A percentile compares a stretch with the other conserved stretches of the same genome.
These are phyloP conservation scores for Adansonia madagascariensis DNA, from an alignment of 441 rosid genomes.

Conservation along the genomic window DNA sequence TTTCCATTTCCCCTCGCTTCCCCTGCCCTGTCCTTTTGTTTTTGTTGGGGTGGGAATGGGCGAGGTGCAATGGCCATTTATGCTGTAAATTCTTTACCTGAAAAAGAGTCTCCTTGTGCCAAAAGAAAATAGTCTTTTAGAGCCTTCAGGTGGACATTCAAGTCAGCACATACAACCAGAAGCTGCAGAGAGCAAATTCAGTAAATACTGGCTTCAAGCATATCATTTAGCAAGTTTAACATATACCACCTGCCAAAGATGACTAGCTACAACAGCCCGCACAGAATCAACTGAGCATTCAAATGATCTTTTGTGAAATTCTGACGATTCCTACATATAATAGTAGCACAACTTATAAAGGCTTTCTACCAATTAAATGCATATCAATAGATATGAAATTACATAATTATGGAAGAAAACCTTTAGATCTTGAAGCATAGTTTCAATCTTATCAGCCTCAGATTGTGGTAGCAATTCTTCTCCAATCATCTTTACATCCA, in stretches of 20 bases:
- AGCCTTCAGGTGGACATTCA: slow-evolving; percentile 94
- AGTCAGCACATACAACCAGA: slow-evolving; percentile 88
- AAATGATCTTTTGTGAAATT: slow-evolving; percentile 91
- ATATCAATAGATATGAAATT: not conserved
- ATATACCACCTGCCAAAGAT: slow-evolving; percentile 92
- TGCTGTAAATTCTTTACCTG: slow-evolving; percentile 54
- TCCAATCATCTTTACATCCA: slow-evolving; percentile 53
- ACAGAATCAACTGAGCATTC: slow-evolving; percentile 83
- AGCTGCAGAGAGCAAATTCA: slow-evolving; percentile 59
- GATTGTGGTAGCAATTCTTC: slow-evolving; percentile 90
- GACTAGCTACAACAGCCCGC: slow-evolving; percentile 92
- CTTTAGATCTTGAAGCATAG: slow-evolving; percentile 85
- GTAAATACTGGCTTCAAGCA: slow-evolving; percentile 17
- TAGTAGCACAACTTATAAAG: not conserved
- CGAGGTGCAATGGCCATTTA: slow-evolving; percentile 4
- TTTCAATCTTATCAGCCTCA: slow-evolving; percentile 93
- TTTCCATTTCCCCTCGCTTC: not conserved
- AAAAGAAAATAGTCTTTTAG: slow-evolving; percentile 93
- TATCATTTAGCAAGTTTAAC: slow-evolving; percentile 20
- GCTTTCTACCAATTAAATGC: slow-evolving; percentile 17
- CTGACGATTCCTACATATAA: slow-evolving; percentile 73
- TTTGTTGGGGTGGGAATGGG: too few relatives aligned
- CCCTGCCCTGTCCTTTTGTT: not conserved
- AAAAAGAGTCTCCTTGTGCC: slow-evolving; percentile 94
- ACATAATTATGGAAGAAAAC: slow-evolving; percentile 37